Evolutionary conservation across 495 filamentous ascomycete species (phyloP).

Genomic region (Hyaloscypha hepaticicola): DNA sequence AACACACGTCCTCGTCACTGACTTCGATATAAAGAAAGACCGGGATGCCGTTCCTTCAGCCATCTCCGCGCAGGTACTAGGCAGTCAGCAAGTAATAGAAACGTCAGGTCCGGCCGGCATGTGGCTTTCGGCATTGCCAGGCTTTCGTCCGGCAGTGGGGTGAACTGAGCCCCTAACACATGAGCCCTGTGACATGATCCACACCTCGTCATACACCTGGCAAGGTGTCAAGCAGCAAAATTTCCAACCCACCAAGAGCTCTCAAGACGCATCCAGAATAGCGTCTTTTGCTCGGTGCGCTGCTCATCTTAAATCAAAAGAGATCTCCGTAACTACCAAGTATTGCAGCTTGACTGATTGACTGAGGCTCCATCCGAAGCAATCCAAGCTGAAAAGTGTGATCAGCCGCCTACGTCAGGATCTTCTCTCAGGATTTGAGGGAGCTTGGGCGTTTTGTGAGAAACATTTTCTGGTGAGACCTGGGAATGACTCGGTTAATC

Average conservation of each 20-base stretch:
- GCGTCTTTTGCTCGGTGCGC: not conserved
- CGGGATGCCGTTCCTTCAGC: not conserved
- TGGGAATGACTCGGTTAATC: not conserved
- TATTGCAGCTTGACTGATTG: not conserved
- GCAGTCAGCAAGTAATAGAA: not conserved
- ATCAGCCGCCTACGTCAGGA: slow-evolving; percentile 21
- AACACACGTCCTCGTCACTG: no score
- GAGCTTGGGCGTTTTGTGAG: slow-evolving; percentile 16
- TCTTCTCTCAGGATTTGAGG: not conserved
- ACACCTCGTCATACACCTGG: not conserved
- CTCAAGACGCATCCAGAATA: not conserved
- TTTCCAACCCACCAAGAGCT: not conserved
- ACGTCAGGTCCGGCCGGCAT: not conserved
- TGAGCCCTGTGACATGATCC: not conserved
- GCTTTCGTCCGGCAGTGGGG: not conserved
- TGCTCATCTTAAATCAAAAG: not conserved
- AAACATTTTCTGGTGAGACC: not conserved
- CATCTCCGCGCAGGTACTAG: not conserved
- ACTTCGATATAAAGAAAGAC: no score
- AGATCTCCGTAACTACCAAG: not conserved
- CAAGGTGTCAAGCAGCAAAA: not conserved
- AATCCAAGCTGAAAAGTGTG: not conserved
- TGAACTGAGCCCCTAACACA: not conserved
- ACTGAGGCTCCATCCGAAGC: not conserved
- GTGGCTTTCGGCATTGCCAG: not conserved